phyloP scores from a whole-genome alignment of 192 early-diverging fungal genomes.

The Funneliformis geosporum region DNA sequence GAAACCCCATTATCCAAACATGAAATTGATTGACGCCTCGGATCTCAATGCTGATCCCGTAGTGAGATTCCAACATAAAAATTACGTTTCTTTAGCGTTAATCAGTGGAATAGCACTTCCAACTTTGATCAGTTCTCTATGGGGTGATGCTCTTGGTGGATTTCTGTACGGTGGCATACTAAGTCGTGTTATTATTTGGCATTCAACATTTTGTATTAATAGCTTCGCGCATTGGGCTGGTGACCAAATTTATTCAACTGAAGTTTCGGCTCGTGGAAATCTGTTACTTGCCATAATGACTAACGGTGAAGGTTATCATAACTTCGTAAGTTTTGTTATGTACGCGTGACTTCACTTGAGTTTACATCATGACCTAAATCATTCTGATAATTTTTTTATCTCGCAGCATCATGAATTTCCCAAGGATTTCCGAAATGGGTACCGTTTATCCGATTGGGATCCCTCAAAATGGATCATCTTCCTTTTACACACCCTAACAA shows the following conservation, averaged over 20 bases:
- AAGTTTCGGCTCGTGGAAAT: slow-evolving; percentile 80
- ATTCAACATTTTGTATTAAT: slow-evolving; percentile 87
- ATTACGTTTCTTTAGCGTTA: slow-evolving; percentile 69
- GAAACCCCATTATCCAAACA: slow-evolving; percentile 62
- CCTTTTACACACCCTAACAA: slow-evolving; percentile 49
- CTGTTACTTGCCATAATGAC: slow-evolving; percentile 79
- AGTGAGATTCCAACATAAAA: slow-evolving; percentile 76
- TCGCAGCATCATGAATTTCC: slow-evolving; percentile 77
- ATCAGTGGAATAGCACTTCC: slow-evolving; percentile 75
- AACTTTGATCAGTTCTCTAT: slow-evolving; percentile 76
- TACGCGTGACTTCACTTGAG: background rate
- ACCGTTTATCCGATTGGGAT: slow-evolving; percentile 75
- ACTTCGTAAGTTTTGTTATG: slow-evolving; percentile 47
- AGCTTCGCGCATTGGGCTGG: slow-evolving; percentile 80
- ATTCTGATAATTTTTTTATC: background rate
- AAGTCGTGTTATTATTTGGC: slow-evolving; percentile 73
- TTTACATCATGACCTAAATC: background rate
- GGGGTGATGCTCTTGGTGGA: slow-evolving; percentile 78
- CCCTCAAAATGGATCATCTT: slow-evolving; percentile 86
- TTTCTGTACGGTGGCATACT: slow-evolving; percentile 74
- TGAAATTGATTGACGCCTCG: slow-evolving; percentile 74
- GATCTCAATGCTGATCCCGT: slow-evolving; percentile 76
- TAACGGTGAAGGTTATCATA: slow-evolving; percentile 83
- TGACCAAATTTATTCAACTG: slow-evolving; percentile 76
- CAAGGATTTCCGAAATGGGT: slow-evolving; percentile 84